Evolutionary conservation across 352 stramenopile genomes (phyloP).

Genomic region (Globisporangium sylvaticum): DNA sequence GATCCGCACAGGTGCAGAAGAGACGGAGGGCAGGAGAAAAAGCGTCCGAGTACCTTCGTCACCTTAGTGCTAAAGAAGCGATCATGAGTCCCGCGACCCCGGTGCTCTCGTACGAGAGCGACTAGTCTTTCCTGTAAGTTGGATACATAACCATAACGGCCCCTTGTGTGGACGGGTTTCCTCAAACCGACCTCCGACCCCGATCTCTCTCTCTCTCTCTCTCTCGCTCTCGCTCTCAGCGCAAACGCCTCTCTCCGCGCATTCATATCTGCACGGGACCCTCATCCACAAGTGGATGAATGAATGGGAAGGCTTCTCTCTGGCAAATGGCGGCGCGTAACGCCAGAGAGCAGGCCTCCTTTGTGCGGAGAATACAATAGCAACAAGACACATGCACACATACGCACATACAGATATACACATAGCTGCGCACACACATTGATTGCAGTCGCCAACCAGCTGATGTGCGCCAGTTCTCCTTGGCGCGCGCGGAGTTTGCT

Average conservation of each 20-base stretch:
- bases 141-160: not conserved
- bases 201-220: not conserved
- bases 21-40: slow-evolving; percentile 21
- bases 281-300: not conserved
- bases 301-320: slow-evolving; percentile 1
- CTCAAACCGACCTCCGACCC: not conserved
- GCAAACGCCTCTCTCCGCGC: not conserved
- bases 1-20: slow-evolving; percentile 2
- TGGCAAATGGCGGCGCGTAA: not conserved
- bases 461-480: too few species aligned
- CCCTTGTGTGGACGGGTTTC: slow-evolving; percentile 7
- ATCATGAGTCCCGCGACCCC: slow-evolving; percentile 82
- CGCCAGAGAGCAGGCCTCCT: slow-evolving; percentile 8
- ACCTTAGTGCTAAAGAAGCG: slow-evolving; percentile 49
- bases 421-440: not conserved
- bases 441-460: too few species aligned
- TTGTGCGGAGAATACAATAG: slow-evolving; percentile 10
- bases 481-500: too few species aligned
- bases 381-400: not conserved
- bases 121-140: slow-evolving; percentile 37
- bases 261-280: slow-evolving; percentile 18
- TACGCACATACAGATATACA: not conserved
- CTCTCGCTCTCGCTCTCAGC: not conserved
- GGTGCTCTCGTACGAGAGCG: slow-evolving; percentile 50
- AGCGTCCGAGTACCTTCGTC: slow-evolving; percentile 58